These are phyloP conservation scores for Malassezia arunalokei DNA, from an alignment of 1,284 basidiomycete genomes.

Conservation along the genomic window DNA sequence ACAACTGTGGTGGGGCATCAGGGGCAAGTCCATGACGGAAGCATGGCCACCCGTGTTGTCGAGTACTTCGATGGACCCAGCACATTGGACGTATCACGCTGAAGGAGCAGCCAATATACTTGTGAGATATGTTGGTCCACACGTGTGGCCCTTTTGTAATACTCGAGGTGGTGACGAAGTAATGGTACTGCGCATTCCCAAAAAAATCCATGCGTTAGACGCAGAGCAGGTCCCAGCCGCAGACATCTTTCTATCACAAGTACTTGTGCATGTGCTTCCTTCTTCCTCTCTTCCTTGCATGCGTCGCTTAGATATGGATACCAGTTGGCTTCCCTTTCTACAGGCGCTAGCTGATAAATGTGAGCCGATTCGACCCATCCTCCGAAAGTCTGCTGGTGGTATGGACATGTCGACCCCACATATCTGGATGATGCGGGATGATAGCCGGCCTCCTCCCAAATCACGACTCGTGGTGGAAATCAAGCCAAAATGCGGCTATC, in stretches of 20 bases:
- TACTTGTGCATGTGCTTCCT: constrained; percentile 1
- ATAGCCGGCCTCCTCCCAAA: background rate
- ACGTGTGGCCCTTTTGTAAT: background rate
- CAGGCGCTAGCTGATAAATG: background rate
- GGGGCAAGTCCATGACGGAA: background rate
- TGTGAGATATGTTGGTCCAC: constrained; percentile 1
- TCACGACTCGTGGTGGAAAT: constrained; percentile 7
- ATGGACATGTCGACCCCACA: background rate
- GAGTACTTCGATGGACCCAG: background rate
- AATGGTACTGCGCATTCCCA: constrained; percentile 6
- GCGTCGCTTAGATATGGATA: background rate
- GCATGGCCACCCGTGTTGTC: constrained; percentile 1
- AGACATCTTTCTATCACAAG: constrained; percentile 2
- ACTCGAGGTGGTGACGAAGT: background rate
- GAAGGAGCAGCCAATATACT: constrained; percentile 11
- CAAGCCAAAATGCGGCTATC: constrained; percentile 14
- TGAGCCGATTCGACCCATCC: background rate
- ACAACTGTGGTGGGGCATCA: too few relatives aligned
- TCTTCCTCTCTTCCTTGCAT: background rate
- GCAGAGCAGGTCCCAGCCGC: background rate
- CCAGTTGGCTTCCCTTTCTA: background rate
- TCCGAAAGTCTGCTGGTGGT: background rate
- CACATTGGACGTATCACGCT: constrained; percentile 8
- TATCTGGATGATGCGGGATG: constrained; percentile 11
- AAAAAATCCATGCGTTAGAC: background rate